Evolutionary conservation across 495 filamentous ascomycete genomes (phyloP).

Genomic region (Pseudevernia furfuracea): DNA sequence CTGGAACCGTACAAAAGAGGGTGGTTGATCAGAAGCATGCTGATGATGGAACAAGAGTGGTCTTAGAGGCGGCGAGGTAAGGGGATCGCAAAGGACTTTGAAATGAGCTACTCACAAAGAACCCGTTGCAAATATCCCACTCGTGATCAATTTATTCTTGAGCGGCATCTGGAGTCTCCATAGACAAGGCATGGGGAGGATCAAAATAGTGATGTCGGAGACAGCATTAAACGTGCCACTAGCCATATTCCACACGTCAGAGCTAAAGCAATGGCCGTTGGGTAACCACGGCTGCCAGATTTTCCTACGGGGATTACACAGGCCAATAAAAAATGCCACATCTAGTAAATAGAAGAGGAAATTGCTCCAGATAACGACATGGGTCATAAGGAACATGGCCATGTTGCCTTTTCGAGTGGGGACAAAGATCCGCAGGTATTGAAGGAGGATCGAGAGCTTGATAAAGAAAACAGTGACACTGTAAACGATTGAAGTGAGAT

Average conservation of each 20-base stretch:
- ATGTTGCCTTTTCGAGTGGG: constrained; percentile 18
- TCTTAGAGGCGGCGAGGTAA: background rate
- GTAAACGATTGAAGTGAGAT: constrained; percentile 15
- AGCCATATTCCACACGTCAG: constrained; percentile 22
- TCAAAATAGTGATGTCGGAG: constrained; percentile 22
- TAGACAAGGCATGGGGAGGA: constrained; percentile 19
- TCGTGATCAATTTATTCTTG: constrained; percentile 5
- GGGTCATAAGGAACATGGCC: constrained; percentile 11
- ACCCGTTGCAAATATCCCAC: constrained; percentile 20
- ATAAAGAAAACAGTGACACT: constrained; percentile 11
- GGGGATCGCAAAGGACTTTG: background rate
- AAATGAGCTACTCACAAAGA: constrained; percentile 10
- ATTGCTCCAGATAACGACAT: constrained; percentile 13
- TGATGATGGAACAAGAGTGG: background rate
- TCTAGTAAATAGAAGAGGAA: constrained; percentile 12
- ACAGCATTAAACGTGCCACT: constrained; percentile 19
- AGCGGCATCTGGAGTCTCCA: constrained; percentile 21
- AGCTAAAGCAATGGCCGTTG: constrained; percentile 34
- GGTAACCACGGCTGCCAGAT: constrained; percentile 29
- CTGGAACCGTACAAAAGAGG: background rate
- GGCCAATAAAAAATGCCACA: background rate
- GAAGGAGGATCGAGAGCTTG: constrained; percentile 22
- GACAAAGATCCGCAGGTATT: constrained; percentile 23
- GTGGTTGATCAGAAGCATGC: background rate
- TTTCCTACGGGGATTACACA: constrained; percentile 35